phyloP scores from a whole-genome alignment of 2,329 filamentous ascomycete species.

The Trichoderma atrobrunneum region DNA sequence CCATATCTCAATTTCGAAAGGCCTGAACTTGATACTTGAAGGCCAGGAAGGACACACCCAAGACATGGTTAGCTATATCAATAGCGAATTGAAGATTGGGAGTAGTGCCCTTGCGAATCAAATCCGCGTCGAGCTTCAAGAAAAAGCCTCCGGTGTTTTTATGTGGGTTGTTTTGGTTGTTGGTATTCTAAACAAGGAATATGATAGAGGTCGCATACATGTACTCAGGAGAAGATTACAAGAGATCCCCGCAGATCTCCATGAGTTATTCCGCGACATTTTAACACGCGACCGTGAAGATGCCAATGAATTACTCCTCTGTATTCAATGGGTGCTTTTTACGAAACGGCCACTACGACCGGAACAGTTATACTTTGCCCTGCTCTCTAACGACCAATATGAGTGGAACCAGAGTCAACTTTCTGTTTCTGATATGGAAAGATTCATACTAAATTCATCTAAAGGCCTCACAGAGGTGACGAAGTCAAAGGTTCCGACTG shows the following conservation, averaged over 20 bases:
- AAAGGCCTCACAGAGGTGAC: slow-evolving; percentile 46
- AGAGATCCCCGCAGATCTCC: slow-evolving; percentile 39
- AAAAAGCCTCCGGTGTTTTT: slow-evolving; percentile 42
- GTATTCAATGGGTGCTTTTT: slow-evolving; percentile 52
- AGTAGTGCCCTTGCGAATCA: slow-evolving; percentile 26
- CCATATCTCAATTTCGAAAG: slow-evolving; percentile 33
- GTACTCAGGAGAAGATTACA: slow-evolving; percentile 29
- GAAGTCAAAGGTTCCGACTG: slow-evolving; percentile 24
- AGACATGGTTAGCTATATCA: slow-evolving; percentile 29
- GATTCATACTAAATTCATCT: slow-evolving; percentile 39
- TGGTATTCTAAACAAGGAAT: slow-evolving; percentile 37
- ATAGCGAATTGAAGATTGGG: slow-evolving; percentile 31
- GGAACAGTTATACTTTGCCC: slow-evolving; percentile 42
- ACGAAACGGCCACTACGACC: slow-evolving; percentile 41
- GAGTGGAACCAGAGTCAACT: slow-evolving; percentile 24
- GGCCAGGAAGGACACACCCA: slow-evolving; percentile 24
- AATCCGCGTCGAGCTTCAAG: slow-evolving; percentile 25
- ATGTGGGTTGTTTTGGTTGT: slow-evolving; percentile 44
- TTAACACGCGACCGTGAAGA: slow-evolving; percentile 46
- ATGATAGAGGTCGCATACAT: slow-evolving; percentile 27
- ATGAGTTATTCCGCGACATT: slow-evolving; percentile 50
- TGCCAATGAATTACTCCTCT: slow-evolving; percentile 41
- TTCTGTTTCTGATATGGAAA: slow-evolving; percentile 28
- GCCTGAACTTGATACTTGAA: slow-evolving; percentile 29
- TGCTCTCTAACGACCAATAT: neutral